A percentile compares a stretch with the other conserved stretches of the same genome.
Evolutionary conservation across 805 yeast genomes (phyloP).

Genomic region (Saccharomycopsis capsularis): DNA sequence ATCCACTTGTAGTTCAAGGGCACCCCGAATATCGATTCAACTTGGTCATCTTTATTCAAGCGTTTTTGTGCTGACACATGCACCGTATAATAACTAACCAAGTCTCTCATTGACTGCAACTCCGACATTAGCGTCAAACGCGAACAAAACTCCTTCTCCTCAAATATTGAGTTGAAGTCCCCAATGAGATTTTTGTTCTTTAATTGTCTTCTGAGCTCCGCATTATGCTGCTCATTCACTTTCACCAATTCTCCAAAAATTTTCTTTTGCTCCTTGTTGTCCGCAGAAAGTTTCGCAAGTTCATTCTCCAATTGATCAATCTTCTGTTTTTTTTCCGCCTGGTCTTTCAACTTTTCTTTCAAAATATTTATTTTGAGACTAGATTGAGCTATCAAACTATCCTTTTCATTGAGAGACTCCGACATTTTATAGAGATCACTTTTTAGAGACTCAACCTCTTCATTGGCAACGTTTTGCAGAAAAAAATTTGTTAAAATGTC

Average conservation of each 20-base stretch:
- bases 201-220: constrained; percentile 5
- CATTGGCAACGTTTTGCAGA: too few species aligned
- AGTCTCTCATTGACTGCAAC: constrained; percentile 9
- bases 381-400: constrained; percentile 5
- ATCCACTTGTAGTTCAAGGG: not conserved
- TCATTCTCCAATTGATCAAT: not conserved
- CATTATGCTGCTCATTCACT: constrained; percentile 2
- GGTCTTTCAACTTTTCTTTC: constrained; percentile 7
- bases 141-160: constrained; percentile 15
- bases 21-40: not conserved
- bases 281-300: not conserved
- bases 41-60: too few species aligned
- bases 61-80: not conserved
- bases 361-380: constrained; percentile 6
- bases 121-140: constrained; percentile 13
- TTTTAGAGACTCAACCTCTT: not conserved
- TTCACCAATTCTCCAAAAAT: not conserved
- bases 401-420: not conserved
- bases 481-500: too few species aligned
- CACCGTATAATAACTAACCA: constrained; percentile 2
- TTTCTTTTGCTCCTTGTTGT: not conserved
- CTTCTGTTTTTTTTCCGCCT: constrained; percentile 1
- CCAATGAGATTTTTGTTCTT: constrained; percentile 12
- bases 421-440: not conserved
- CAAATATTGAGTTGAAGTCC: constrained; percentile 10